phyloP scores from a whole-genome alignment of 1,139 yeast species.

The Hanseniaspora sp. region DNA sequence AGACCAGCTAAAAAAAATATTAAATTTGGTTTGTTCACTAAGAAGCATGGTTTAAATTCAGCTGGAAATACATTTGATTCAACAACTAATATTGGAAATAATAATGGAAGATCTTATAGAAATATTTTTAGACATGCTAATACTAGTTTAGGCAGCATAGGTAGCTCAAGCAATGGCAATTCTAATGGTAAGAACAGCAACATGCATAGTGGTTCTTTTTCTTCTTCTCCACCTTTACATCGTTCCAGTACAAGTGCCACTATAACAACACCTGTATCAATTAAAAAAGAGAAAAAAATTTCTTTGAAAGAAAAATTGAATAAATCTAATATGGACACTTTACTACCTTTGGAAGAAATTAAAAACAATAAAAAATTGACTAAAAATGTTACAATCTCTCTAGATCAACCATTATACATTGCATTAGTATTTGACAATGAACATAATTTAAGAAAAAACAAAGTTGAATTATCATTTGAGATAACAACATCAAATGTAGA shows the following conservation, averaged over 20 bases:
- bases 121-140: constrained; percentile 14
- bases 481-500: constrained; percentile 1
- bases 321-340: constrained; percentile 7
- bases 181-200: neutral
- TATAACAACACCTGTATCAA: constrained; percentile 6
- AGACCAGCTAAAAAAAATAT: constrained; percentile 80
- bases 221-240: neutral
- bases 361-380: constrained; percentile 5
- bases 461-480: constrained; percentile 3
- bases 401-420: constrained; percentile 9
- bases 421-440: constrained; percentile 15
- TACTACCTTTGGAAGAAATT: neutral
- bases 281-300: constrained; percentile 6
- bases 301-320: neutral
- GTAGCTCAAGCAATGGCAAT: neutral
- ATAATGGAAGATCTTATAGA: neutral
- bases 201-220: neutral
- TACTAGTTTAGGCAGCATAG: constrained; percentile 10
- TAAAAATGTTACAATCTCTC: constrained; percentile 6
- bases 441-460: constrained; percentile 9
- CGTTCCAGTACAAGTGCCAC: neutral
- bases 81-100: neutral
- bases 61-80: constrained; percentile 1
- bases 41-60: constrained; percentile 11
- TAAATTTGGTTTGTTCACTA: constrained; percentile 34